These are phyloP conservation scores for Candolleomyces aberdarensis DNA, from an alignment of 768 basidiomycete species.

Conservation along the genomic window DNA sequence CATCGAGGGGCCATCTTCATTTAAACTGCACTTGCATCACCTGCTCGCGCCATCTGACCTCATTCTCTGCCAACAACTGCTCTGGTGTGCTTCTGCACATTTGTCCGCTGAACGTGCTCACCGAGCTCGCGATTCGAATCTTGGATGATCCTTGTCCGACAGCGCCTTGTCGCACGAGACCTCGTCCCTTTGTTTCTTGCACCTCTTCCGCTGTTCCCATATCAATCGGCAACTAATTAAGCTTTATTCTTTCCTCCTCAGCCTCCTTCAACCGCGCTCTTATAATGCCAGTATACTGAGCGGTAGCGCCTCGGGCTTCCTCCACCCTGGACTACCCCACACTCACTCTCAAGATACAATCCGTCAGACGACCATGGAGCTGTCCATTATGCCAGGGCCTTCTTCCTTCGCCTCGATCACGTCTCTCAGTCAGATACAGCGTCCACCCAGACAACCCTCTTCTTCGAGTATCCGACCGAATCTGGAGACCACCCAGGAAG, in stretches of 20 bases:
- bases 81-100: slow-evolving; percentile 6
- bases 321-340: slow-evolving; percentile 11
- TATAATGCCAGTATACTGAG: slow-evolving; percentile 30
- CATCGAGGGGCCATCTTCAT: background rate
- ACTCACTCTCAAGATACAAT: slow-evolving; percentile 64
- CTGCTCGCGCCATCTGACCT: slow-evolving; percentile 28
- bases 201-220: too few relatives aligned
- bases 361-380: slow-evolving; percentile 60
- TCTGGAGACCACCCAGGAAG: background rate
- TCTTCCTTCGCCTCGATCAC: slow-evolving; percentile 11
- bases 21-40: background rate
- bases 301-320: slow-evolving; percentile 20
- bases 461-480: background rate
- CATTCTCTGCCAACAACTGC: slow-evolving; percentile 6
- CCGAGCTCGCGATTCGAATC: slow-evolving; percentile 15
- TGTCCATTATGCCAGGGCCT: slow-evolving; percentile 52
- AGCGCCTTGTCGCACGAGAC: too few relatives aligned
- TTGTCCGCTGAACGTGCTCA: background rate
- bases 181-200: too few relatives aligned
- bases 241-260: background rate
- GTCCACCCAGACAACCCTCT: background rate
- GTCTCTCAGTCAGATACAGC: background rate
- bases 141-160: slow-evolving; percentile 2
- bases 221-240: too few relatives aligned
- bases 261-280: slow-evolving; percentile 47